Evolutionary conservation across 306 rosid genomes (phyloP).

Genomic region (Corylus heterophylla): DNA sequence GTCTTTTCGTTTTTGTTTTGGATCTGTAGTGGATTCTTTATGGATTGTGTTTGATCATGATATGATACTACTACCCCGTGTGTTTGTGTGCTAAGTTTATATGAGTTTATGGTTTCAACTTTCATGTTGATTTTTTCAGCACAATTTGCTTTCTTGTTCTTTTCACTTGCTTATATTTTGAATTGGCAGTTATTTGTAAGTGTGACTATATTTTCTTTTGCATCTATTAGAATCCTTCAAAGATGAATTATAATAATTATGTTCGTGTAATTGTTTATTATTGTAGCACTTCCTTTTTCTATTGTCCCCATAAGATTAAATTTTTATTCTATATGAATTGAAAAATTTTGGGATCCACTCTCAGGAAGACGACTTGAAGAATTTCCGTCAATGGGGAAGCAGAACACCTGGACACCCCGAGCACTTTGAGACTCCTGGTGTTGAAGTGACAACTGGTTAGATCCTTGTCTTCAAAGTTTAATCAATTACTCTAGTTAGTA

Average conservation of each 20-base stretch:
- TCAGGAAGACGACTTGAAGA: slow-evolving; percentile 84
- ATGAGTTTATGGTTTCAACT: background rate
- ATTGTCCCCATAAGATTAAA: background rate
- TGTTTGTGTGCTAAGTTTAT: background rate
- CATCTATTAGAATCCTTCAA: background rate
- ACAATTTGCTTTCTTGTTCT: background rate
- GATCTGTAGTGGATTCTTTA: background rate
- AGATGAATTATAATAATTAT: background rate
- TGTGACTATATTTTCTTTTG: background rate
- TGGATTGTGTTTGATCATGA: background rate
- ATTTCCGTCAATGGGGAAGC: slow-evolving; percentile 94
- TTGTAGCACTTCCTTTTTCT: background rate
- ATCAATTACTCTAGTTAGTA: background rate
- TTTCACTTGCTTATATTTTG: background rate
- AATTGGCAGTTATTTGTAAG: background rate
- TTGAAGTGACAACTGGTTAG: slow-evolving; percentile 97
- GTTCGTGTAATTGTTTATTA: background rate
- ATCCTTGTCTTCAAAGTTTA: slow-evolving; percentile 12
- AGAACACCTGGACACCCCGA: slow-evolving; percentile 97
- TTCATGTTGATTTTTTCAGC: background rate
- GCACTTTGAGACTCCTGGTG: slow-evolving; percentile 89
- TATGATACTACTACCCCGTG: background rate
- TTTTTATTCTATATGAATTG: slow-evolving; percentile 14
- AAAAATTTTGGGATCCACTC: slow-evolving; percentile 21
- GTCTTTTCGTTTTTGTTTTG: background rate